phyloP scores from a whole-genome alignment of 331 rosid genomes.

The Stylosanthes scabra region DNA sequence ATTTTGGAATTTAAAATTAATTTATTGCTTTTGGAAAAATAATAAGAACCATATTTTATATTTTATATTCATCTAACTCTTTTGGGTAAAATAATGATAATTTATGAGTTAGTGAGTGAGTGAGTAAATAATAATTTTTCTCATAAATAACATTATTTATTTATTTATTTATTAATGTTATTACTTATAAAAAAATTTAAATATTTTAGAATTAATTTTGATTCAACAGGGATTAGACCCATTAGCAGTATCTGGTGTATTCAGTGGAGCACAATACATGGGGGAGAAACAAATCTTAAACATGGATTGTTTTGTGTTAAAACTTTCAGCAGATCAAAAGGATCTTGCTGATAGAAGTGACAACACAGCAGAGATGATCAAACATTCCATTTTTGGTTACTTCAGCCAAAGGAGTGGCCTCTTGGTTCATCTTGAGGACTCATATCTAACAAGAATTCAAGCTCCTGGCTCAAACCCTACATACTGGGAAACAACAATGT shows the following conservation, averaged over 20 bases:
- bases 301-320: slow-evolving; percentile 75
- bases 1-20: slow-evolving; percentile 20
- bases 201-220: too few species aligned
- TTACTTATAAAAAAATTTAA: too few species aligned
- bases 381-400: slow-evolving; percentile 79
- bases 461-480: slow-evolving; percentile 79
- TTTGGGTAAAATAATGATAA: too few species aligned
- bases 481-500: slow-evolving; percentile 97
- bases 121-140: too few species aligned
- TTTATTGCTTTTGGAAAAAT: neutral
- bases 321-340: slow-evolving; percentile 75
- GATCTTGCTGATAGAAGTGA: slow-evolving; percentile 80
- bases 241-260: slow-evolving; percentile 72
- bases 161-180: too few species aligned
- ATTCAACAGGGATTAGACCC: slow-evolving; percentile 83
- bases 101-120: too few species aligned
- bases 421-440: slow-evolving; percentile 74
- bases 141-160: too few species aligned
- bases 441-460: slow-evolving; percentile 87
- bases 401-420: slow-evolving; percentile 91
- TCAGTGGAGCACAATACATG: slow-evolving; percentile 78
- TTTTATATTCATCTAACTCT: too few species aligned
- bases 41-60: neutral
- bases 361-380: slow-evolving; percentile 92
- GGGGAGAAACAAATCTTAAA: slow-evolving; percentile 81